phyloP scores from a whole-genome alignment of 768 basidiomycete genomes.

The Naganishia kalamii region DNA sequence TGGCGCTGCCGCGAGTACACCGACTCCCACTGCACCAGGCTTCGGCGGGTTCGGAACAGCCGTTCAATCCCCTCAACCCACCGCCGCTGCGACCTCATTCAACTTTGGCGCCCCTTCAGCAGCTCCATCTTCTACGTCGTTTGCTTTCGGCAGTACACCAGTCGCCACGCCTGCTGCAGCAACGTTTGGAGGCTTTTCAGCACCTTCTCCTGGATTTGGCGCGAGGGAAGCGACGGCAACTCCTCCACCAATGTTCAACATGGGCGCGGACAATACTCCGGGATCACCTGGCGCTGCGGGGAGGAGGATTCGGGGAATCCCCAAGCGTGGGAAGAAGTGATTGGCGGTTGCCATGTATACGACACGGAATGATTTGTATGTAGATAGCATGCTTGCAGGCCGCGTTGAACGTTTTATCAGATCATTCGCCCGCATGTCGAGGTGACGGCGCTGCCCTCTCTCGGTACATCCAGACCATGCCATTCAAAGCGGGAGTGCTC shows the following conservation, averaged over 20 bases:
- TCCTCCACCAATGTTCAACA: conserved; percentile 18
- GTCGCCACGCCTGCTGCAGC: neutral
- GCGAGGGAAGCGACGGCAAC: conserved; percentile 6
- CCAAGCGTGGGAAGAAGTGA: conserved; percentile 4
- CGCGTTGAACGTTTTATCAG: too few species aligned
- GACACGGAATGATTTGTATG: too few species aligned
- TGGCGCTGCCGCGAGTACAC: neutral
- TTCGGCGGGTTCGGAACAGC: neutral
- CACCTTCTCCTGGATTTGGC: conserved; percentile 6
- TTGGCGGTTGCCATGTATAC: too few species aligned
- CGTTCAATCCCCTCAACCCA: neutral
- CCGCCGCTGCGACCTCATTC: neutral
- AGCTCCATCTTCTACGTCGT: neutral
- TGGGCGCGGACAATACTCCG: conserved; percentile 15
- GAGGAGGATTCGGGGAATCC: conserved; percentile 6
- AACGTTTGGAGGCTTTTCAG: conserved; percentile 5
- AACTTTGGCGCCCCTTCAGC: conserved; percentile 3
- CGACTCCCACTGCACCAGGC: neutral
- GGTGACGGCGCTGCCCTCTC: too few species aligned
- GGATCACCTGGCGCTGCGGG: neutral
- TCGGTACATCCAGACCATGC: too few species aligned
- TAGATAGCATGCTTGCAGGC: too few species aligned
- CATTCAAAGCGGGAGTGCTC: too few species aligned
- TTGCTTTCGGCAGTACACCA: conserved; percentile 6
- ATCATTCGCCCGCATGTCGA: too few species aligned